phyloP scores from a whole-genome alignment of 2,329 filamentous ascomycete species.

The Pestalotiopsis sp. region DNA sequence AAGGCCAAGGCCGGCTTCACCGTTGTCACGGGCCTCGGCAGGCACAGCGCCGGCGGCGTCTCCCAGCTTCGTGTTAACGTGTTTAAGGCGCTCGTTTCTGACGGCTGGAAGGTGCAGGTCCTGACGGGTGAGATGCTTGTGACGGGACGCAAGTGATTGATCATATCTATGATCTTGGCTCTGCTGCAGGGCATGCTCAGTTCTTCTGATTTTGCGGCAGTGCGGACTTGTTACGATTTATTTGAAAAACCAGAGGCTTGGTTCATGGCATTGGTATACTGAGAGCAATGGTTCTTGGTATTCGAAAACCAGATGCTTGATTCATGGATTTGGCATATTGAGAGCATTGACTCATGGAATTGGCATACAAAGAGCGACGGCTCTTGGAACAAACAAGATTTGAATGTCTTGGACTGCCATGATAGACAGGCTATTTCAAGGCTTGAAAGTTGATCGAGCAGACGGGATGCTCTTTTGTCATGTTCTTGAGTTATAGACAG shows the following conservation, averaged over 20 bases:
- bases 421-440: not conserved
- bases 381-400: not conserved
- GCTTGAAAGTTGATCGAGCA: too few relatives aligned
- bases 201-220: not conserved
- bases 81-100: slow-evolving; percentile 71
- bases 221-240: not conserved
- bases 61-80: slow-evolving; percentile 80
- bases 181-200: not conserved
- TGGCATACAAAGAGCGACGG: not conserved
- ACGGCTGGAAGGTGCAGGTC: slow-evolving; percentile 83
- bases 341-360: not conserved
- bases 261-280: not conserved
- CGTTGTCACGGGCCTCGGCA: slow-evolving; percentile 81
- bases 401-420: not conserved
- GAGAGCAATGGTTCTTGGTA: not conserved
- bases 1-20: slow-evolving; percentile 61
- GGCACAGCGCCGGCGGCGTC: slow-evolving; percentile 76
- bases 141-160: slow-evolving; percentile 53
- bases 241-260: not conserved
- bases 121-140: slow-evolving; percentile 73
- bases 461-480: too few relatives aligned
- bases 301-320: not conserved
- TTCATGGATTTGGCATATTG: not conserved
- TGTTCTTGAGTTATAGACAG: too few relatives aligned
- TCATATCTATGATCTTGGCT: not conserved